Base-by-base conservation (phyloP, 805 yeast species). In the Candida vaughaniae region DNA sequence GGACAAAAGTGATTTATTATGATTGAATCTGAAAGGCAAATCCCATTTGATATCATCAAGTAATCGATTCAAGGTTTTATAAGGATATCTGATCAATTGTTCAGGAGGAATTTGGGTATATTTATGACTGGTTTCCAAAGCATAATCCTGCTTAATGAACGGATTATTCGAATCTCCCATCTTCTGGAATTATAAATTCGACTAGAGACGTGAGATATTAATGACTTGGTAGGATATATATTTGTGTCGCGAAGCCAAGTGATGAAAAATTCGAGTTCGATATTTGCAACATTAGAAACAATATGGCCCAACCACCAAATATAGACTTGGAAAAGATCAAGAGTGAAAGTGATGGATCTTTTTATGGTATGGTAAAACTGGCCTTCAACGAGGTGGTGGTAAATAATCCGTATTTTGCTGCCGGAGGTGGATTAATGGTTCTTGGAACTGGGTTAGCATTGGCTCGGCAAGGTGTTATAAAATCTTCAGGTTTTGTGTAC, bases 401-500 rank as follows among this genome's bases (percentile, higher is more conserved):
- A 16, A 73, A 77, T 25, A 91, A 91, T 56, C 98, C 97, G n/a
- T 89, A 88, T 59, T 91, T 93, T 66, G 93, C 97, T 1, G 99
- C 98, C 0, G 99, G 99, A 53, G 96, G 97, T 51, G 99, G 99
- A 0, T 68, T 93, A 27, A 93, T 93, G 99, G 68, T 90, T 3
- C 66, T 93, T 2, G 99, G 99, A n/a, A 89, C 95, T 0, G 83
- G 82, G 1, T 61, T 93, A 22, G 95, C 96, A 0, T 49, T 88
- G 6, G 80, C 87, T 0, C 69, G 96, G 33, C 80, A 77, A 40
- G 88, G 87, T 1, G 60, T 83, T 1, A 68, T 77, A 29, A 73
- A 82, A 34, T 66, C 79, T 1, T 78, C 91, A 1, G 68, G 78
- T 2, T 73, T 93, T 29, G 56, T 86, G 5, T 87, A 90, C 57